Base-by-base conservation (phyloP, 2,329 filamentous ascomycete species). In the Zasmidium angulare region DNA sequence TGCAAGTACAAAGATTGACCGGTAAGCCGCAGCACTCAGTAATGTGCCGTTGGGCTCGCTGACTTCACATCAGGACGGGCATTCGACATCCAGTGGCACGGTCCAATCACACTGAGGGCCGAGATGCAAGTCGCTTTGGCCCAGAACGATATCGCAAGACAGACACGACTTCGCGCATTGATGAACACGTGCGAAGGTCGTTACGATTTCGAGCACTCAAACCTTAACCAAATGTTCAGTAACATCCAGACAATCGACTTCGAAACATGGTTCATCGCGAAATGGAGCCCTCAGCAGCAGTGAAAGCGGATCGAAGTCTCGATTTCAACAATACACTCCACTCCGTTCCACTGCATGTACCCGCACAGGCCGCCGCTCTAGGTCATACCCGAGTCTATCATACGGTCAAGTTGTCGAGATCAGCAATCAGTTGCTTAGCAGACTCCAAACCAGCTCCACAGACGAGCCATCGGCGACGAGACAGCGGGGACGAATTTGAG, bases 111-210 rank as follows among this genome's bases (percentile, higher is more conserved):
- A 58, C 72, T 75, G 7, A 81, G 78, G 54, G 82, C 81, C 64
- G 77, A 78, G 49, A 79, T 84, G 56, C 81, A 68, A 1, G 57
- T 74, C 49, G 77, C 76, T 14, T 69, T 71, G 49, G 65, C 68
- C n/a, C 65, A 55, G 22, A 67, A 69, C 19, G 72, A 79, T 47
- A 50, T 67, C 1, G 61, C 68, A 14, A 69, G 72, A 51, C 75
- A 78, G 60, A 70, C 73, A 58, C 76, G 77, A 3, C 66, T 88
- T 52, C 82, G 86, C 59, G 79, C 86, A 29, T 80, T 91, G 22
- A 78, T 89, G 40, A 87, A 86, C 29, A 91, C 89, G 0, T 84
- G 84, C 19, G 83, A 88, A 62, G 86, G 87, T 1, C 82, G 86
- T 10, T 91, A 89, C 68, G 84, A 87, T 63, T 89, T 89, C 66